phyloP scores from a whole-genome alignment of 2,329 filamentous ascomycete genomes.

The Microdochium trichocladiopsis region DNA sequence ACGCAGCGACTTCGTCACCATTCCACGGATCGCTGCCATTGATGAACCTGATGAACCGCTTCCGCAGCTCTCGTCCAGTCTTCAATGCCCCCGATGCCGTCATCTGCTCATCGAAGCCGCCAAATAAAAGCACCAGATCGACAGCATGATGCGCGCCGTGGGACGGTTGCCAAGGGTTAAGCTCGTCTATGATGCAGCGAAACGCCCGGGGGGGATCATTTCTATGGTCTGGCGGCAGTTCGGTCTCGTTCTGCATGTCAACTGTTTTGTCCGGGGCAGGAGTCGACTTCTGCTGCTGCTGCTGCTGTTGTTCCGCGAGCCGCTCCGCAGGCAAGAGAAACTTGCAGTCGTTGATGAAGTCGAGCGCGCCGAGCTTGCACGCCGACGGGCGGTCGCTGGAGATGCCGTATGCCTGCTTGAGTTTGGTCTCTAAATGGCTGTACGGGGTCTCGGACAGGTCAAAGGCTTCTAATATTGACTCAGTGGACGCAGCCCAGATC shows the following conservation, averaged over 20 bases:
- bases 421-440: conserved; percentile 16
- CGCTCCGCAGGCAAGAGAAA: conserved; percentile 19
- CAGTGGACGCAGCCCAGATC: conserved; percentile 24
- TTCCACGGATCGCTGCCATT: conserved; percentile 27
- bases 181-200: conserved; percentile 33
- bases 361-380: conserved; percentile 29
- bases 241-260: no score
- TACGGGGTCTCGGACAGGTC: conserved; percentile 9
- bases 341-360: conserved; percentile 25
- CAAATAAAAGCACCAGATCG: conserved; percentile 36
- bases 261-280: no score
- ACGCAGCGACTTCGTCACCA: conserved; percentile 21
- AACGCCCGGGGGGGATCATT: conserved; percentile 24
- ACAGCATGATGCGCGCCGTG: conserved; percentile 38
- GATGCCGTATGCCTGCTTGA: conserved; percentile 33
- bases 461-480: conserved; percentile 25
- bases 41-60: conserved; percentile 30
- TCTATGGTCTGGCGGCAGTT: conserved; percentile 10
- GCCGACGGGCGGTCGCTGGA: conserved; percentile 27
- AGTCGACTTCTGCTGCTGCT: no score
- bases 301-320: conserved; percentile 7
- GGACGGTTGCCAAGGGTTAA: conserved; percentile 38
- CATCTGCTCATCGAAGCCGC: conserved; percentile 20
- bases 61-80: conserved; percentile 27
- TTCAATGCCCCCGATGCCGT: conserved; percentile 19